Evolutionary conservation across 192 early-diverging fungal species (phyloP).

Genomic region (Podila epicladia): DNA sequence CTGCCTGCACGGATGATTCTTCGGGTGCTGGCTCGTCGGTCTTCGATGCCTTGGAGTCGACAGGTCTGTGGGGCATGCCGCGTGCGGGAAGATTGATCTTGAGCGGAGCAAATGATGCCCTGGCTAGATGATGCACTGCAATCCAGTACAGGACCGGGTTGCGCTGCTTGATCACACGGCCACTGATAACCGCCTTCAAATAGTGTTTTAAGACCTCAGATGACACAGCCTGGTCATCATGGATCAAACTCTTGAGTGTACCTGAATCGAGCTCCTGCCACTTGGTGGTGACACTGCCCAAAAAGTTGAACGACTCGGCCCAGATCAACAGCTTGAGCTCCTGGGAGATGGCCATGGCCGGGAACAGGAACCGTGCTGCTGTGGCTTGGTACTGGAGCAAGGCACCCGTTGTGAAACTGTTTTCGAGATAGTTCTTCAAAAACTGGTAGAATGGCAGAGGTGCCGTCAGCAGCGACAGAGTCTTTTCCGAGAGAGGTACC

Average conservation of each 20-base stretch:
- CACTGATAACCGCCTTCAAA: constrained; percentile 36
- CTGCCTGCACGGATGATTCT: constrained; percentile 2
- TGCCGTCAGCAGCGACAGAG: constrained; percentile 28
- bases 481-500: constrained; percentile 23
- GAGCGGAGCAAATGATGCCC: constrained; percentile 24
- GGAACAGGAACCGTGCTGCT: constrained; percentile 39
- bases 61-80: too few species aligned
- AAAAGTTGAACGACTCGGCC: constrained; percentile 41
- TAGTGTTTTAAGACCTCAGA: constrained; percentile 30
- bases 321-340: constrained; percentile 32
- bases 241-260: constrained; percentile 34
- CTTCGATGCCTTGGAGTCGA: too few species aligned
- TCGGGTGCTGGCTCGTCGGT: background rate
- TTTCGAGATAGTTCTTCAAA: constrained; percentile 47
- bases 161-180: constrained; percentile 47
- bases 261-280: constrained; percentile 40
- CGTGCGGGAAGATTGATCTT: constrained; percentile 17
- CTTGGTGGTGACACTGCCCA: constrained; percentile 36
- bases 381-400: constrained; percentile 42
- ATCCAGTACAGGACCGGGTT: constrained; percentile 46
- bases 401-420: constrained; percentile 41
- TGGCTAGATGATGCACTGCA: constrained; percentile 41
- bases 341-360: constrained; percentile 40
- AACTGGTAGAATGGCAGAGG: constrained; percentile 44
- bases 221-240: constrained; percentile 21